Evolutionary conservation across 164 flowering plant genomes (phyloP).

Genomic region (Amborella trichopoda): DNA sequence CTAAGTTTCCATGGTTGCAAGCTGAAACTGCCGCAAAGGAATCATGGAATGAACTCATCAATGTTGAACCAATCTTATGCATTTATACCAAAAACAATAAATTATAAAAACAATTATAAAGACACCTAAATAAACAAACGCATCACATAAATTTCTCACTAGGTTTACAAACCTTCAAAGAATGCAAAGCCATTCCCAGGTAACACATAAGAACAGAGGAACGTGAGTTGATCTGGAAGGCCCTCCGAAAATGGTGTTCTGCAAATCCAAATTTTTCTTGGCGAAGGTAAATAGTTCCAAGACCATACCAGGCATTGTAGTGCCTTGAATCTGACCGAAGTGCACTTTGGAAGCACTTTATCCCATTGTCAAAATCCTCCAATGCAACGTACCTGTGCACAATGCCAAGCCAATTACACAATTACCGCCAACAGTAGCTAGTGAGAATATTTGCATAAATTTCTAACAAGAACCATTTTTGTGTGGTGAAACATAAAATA

Average conservation of each 20-base stretch:
- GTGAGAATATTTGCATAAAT: not conserved
- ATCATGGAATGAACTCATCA: too few species aligned
- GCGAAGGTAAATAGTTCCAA: slow-evolving; percentile 86
- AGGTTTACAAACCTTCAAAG: slow-evolving; percentile 60
- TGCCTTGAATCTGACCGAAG: slow-evolving; percentile 76
- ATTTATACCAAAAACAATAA: too few species aligned
- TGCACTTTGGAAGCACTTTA: slow-evolving; percentile 82
- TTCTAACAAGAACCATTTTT: not conserved
- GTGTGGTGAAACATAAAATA: not conserved
- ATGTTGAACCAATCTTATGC: too few species aligned
- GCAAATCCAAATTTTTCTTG: slow-evolving; percentile 94
- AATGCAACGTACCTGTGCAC: slow-evolving; percentile 61
- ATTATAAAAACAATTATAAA: not conserved
- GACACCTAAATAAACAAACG: not conserved
- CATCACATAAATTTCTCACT: not conserved
- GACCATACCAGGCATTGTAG: slow-evolving; percentile 97
- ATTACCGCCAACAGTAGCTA: too few species aligned
- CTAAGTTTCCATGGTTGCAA: too few species aligned
- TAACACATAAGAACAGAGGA: slow-evolving; percentile 96
- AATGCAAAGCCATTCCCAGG: slow-evolving; percentile 89
- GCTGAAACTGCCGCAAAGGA: too few species aligned
- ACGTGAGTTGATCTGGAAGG: slow-evolving; percentile 74
- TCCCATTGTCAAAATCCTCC: slow-evolving; percentile 94
- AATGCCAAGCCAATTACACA: too few species aligned
- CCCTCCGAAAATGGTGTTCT: slow-evolving; percentile 89